phyloP scores from a whole-genome alignment of 768 basidiomycete genomes.

The Kwoniella sp. region DNA sequence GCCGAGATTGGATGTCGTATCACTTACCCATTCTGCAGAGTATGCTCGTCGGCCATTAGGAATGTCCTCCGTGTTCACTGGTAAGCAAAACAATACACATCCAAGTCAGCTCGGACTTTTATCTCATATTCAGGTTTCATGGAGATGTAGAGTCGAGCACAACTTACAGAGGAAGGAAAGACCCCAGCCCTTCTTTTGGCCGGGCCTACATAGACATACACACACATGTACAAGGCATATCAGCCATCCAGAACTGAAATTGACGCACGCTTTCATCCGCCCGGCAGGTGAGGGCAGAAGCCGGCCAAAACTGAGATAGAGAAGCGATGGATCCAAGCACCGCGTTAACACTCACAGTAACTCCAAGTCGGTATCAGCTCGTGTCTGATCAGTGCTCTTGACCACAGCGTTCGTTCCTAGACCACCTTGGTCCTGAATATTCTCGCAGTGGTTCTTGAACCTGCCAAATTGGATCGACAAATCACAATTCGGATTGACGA shows the following conservation, averaged over 20 bases:
- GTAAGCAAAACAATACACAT: too few relatives aligned
- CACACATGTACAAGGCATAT: too few relatives aligned
- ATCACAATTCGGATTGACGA: too few relatives aligned
- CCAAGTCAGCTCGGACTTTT: not conserved
- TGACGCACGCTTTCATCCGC: too few relatives aligned
- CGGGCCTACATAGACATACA: slow-evolving; percentile 7
- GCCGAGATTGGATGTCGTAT: too few relatives aligned
- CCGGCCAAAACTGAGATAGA: too few relatives aligned
- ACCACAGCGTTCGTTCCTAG: slow-evolving; percentile 18
- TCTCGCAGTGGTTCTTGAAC: slow-evolving; percentile 24
- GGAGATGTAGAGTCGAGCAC: not conserved
- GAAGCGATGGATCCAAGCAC: too few relatives aligned
- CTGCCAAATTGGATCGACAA: slow-evolving; percentile 1
- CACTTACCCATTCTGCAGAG: slow-evolving; percentile 28
- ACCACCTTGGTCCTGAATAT: slow-evolving; percentile 18
- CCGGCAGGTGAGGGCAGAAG: too few relatives aligned
- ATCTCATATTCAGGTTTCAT: not conserved
- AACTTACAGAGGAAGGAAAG: slow-evolving; percentile 25
- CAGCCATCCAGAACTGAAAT: too few relatives aligned
- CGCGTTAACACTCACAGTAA: slow-evolving; percentile 23
- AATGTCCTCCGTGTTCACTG: slow-evolving; percentile 27
- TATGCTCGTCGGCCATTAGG: slow-evolving; percentile 20
- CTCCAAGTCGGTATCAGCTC: slow-evolving; percentile 11
- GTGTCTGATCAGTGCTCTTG: slow-evolving; percentile 14
- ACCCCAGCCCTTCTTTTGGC: slow-evolving; percentile 24